Base-by-base conservation (phyloP, 768 basidiomycete species). In the Cyclocybe aegerita region DNA sequence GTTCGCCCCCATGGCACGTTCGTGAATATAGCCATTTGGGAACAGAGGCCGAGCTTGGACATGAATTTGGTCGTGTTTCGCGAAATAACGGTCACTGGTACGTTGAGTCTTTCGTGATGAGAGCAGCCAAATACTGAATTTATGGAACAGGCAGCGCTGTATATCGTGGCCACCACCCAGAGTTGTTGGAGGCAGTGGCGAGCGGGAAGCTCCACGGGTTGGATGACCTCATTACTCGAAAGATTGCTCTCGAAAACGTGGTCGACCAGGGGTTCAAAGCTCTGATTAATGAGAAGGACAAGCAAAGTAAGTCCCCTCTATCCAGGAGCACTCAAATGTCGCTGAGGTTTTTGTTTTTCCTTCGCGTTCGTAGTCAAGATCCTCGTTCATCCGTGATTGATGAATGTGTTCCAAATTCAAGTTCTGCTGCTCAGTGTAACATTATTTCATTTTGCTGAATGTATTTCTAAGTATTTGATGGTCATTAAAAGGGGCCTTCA, bases 21-120 rank as follows among this genome's bases (percentile, higher is more conserved):
- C 15, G 60, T 76, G 10, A 73, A 73, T 50, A 62, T 79, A 11
- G 74, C 76, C 1, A 48, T 76, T 8, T 79, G 77, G 77, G 76
- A 72, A 37, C 54, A 61, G n/a, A 53, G 39, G 1, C 62, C 72
- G 1, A 60, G 49, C 17, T 46, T 78, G 9, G 64, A 76, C 45
- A 62, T 75, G 58, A 76, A 70, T 48, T 34, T 59, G 23, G 31
- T 78, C 17, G 53, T 70, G 11, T 36, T 62, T 10, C 70, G 68
- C 42, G 78, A 80, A 53, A 66, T 74, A 23, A 54, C 42, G 10
- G 16, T 78, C 35, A 71, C 68, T 12, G 72, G 77, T 72, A 34
- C 23, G 63, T 50, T 23, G 6, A 14, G 30, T 53, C 14, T 34
- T 12, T 39, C 37, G 34, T 23, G 17, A 15, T 40, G n/a, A 14